Conservation (phyloP, 148 eudicot genomes). For the Chenopodium album region DNA sequence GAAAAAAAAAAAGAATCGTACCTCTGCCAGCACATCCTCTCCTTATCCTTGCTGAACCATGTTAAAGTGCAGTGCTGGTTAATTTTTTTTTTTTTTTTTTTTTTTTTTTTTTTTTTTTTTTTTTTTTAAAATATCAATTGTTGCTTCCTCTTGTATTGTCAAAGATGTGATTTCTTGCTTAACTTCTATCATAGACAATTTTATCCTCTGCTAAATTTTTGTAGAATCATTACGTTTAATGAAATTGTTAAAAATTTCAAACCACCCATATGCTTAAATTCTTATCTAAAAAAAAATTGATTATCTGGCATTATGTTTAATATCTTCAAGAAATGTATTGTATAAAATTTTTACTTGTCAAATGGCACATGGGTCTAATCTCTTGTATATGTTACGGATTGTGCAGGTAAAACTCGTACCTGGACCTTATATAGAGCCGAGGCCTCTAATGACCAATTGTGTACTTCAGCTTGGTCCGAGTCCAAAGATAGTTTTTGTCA, state of each 20-base stretch:
- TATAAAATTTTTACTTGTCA: too few relatives aligned
- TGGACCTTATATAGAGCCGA: conserved; percentile 33
- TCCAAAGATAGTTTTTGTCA: conserved; percentile 43
- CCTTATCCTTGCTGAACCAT: not conserved
- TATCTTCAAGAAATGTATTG: too few relatives aligned
- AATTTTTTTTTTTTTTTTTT: not conserved
- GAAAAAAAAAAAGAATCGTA: too few relatives aligned
- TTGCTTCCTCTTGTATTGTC: not conserved
- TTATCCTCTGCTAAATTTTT: not conserved
- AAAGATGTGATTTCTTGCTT: not conserved
- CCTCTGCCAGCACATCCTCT: not conserved
- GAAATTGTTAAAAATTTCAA: too few relatives aligned
- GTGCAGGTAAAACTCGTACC: conserved; percentile 41
- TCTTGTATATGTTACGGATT: not conserved
- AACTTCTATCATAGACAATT: not conserved
- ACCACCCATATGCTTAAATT: too few relatives aligned
- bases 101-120: too few relatives aligned
- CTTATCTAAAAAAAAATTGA: too few relatives aligned
- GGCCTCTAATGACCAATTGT: conserved; percentile 34
- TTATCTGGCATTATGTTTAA: too few relatives aligned
- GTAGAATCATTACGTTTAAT: too few relatives aligned
- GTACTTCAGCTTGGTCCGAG: conserved; percentile 48
- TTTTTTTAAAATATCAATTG: not conserved
- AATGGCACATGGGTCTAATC: not conserved
- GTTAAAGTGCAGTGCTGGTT: not conserved